phyloP scores from a whole-genome alignment of 2,329 filamentous ascomycete genomes.

The Sordariomycetes sp. region DNA sequence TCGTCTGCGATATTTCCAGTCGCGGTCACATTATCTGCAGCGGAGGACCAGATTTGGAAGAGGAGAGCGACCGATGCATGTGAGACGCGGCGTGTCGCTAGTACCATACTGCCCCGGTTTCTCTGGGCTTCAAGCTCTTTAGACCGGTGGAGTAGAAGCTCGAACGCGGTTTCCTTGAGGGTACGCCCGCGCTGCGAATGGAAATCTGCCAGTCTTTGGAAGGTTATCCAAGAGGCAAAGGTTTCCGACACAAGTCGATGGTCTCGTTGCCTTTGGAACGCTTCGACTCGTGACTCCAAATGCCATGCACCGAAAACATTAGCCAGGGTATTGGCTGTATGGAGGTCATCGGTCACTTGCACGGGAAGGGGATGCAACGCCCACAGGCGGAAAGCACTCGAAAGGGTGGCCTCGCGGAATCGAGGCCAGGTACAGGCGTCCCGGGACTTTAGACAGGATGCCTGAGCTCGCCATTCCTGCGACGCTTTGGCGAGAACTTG shows the following conservation, averaged over 20 bases:
- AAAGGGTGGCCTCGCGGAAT: background rate
- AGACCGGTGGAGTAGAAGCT: background rate
- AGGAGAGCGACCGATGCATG: background rate
- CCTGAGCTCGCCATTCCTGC: background rate
- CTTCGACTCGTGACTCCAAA: constrained; percentile 17
- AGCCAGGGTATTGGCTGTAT: background rate
- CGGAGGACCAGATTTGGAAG: background rate
- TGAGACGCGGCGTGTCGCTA: background rate
- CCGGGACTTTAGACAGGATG: background rate
- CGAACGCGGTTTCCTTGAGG: background rate
- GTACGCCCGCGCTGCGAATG: background rate
- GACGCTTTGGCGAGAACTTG: background rate
- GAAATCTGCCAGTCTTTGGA: background rate
- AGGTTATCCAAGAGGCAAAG: background rate
- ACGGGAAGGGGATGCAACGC: background rate
- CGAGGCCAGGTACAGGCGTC: background rate
- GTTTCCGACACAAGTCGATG: background rate
- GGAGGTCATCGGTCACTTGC: background rate
- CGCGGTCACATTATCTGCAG: background rate
- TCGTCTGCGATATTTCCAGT: background rate
- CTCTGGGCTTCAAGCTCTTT: background rate
- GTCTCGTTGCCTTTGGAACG: constrained; percentile 9
- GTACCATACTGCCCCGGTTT: background rate
- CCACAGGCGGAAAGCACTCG: background rate
- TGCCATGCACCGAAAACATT: constrained; percentile 17